Percentiles rank a stretch among this genome's conserved stretches.
Conservation (phyloP, 257 asterid species). For the Verbena officinalis region DNA sequence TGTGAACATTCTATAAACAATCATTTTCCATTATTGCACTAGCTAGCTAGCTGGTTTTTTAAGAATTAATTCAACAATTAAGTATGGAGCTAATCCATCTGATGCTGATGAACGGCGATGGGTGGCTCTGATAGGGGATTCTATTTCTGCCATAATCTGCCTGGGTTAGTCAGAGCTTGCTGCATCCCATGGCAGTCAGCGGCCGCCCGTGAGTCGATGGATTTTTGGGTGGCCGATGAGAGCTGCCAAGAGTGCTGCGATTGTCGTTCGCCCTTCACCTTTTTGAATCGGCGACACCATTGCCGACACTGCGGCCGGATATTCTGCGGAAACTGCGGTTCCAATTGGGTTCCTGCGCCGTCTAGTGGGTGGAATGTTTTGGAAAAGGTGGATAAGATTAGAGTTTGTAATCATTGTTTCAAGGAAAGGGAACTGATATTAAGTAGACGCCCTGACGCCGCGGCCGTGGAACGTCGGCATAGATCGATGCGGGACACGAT, state of each 20-base stretch:
- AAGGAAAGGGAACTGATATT: conserved; percentile 68
- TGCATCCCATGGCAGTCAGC: conserved; percentile 72
- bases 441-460: conserved; percentile 42
- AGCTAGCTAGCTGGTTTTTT: too few species aligned
- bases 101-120: conserved; percentile 26
- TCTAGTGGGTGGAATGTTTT: conserved; percentile 38
- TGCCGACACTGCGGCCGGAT: conserved; percentile 86
- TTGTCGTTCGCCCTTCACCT: conserved; percentile 75
- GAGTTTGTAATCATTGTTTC: conserved; percentile 82
- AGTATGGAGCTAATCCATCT: too few species aligned
- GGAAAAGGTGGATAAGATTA: conserved; percentile 65
- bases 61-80: too few species aligned
- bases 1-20: too few species aligned
- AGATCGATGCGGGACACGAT: conserved; percentile 38
- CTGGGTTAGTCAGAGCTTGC: conserved; percentile 60
- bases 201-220: conserved; percentile 69
- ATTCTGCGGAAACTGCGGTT: conserved; percentile 79
- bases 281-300: conserved; percentile 88
- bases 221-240: conserved; percentile 96
- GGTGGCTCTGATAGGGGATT: conserved; percentile 50
- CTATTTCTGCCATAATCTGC: conserved; percentile 60
- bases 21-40: too few species aligned
- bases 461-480: conserved; percentile 30
- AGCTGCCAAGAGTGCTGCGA: conserved; percentile 94
- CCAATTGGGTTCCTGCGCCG: conserved; percentile 63